A percentile compares a stretch with the other conserved stretches of the same genome.
phyloP scores from a whole-genome alignment of 73 alveolate genomes.

The Halteria grandinella region DNA sequence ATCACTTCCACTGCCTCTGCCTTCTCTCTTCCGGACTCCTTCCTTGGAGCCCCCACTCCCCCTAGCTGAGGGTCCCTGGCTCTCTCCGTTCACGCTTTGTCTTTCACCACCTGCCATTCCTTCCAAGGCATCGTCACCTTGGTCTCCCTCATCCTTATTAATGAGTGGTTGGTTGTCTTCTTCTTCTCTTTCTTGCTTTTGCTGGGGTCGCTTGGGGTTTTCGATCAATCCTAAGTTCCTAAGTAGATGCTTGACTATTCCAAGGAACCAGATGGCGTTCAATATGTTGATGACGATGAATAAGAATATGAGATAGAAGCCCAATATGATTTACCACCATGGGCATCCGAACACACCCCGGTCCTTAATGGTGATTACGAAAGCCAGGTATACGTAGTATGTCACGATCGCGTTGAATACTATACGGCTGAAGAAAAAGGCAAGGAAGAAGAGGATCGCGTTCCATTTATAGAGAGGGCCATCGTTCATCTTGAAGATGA shows the following conservation, averaged over 20 bases:
- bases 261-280: conserved; percentile 13
- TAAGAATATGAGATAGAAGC: conserved; percentile 2
- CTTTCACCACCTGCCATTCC: no score
- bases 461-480: not conserved
- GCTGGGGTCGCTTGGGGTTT: no score
- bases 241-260: not conserved
- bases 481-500: conserved; percentile 10
- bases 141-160: no score
- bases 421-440: conserved; percentile 23
- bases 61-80: no score
- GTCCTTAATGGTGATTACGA: not conserved
- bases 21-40: no score
- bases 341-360: conserved; percentile 6
- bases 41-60: no score
- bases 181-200: not conserved
- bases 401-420: conserved; percentile 17
- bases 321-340: conserved; percentile 2
- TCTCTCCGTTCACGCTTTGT: no score
- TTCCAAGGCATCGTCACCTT: no score
- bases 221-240: not conserved
- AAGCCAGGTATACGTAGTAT: conserved; percentile 1
- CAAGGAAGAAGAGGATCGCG: conserved; percentile 21
- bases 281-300: not conserved
- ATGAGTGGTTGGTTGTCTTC: not conserved
- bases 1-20: no score